Percentiles rank a stretch among this genome's conserved stretches.
Evolutionary conservation across 805 yeast genomes (phyloP).

Genomic region (Cyberlindnera americana): DNA sequence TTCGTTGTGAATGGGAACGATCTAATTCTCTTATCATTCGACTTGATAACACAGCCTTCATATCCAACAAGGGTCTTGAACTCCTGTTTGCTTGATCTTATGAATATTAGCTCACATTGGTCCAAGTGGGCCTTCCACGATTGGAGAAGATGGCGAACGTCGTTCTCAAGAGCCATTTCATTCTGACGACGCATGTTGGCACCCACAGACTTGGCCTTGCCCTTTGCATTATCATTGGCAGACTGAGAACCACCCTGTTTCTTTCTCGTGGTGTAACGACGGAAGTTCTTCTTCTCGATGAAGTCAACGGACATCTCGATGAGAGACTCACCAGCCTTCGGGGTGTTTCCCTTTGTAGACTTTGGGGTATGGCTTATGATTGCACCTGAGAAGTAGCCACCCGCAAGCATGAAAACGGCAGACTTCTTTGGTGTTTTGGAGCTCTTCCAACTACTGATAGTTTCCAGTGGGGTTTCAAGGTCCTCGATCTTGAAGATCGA

Average conservation of each 20-base stretch:
- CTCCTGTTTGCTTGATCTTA: conserved; percentile 71
- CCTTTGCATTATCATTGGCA: conserved; percentile 86
- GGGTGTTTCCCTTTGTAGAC: conserved; percentile 53
- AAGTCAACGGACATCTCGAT: conserved; percentile 62
- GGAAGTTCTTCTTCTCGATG: conserved; percentile 79
- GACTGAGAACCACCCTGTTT: conserved; percentile 98
- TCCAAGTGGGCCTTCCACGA: conserved; percentile 62
- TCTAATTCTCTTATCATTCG: conserved; percentile 58
- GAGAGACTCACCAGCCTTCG: conserved; percentile 43
- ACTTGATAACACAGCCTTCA: conserved; percentile 50
- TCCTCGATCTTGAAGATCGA: conserved; percentile 45
- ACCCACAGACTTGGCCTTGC: conserved; percentile 96
- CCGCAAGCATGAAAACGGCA: conserved; percentile 90
- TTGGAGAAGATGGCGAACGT: conserved; percentile 64
- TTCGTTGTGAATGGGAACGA: conserved; percentile 85
- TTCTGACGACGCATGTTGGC: conserved; percentile 84
- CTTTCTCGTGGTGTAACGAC: conserved; percentile 91
- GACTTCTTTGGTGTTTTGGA: conserved; percentile 39
- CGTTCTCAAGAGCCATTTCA: conserved; percentile 77
- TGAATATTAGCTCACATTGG: conserved; percentile 65
- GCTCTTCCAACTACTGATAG: conserved; percentile 39
- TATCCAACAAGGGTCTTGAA: conserved; percentile 59
- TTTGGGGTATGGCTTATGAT: conserved; percentile 70
- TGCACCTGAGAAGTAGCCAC: conserved; percentile 98
- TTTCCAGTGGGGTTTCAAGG: conserved; percentile 46